A percentile compares a stretch with the other conserved stretches of the same genome.
Conservation (phyloP, 2,329 filamentous ascomycete species). For the Cadophora sp. region DNA sequence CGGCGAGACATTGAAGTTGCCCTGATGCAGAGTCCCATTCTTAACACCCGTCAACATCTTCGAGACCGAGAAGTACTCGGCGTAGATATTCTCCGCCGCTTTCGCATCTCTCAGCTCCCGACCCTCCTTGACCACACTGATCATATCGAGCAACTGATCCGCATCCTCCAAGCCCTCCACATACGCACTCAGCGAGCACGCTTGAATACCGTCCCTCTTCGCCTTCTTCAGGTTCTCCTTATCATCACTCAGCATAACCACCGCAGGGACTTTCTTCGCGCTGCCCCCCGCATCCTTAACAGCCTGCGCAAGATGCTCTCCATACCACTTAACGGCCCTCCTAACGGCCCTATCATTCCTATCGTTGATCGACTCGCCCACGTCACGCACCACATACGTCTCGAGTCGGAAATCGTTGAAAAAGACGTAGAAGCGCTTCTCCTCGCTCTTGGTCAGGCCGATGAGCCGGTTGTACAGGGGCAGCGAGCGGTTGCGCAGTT, state of each 20-base stretch:
- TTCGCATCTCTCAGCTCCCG: conserved; percentile 69
- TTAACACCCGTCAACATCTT: conserved; percentile 95
- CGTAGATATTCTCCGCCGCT: conserved; percentile 74
- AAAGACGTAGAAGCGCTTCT: conserved; percentile 98
- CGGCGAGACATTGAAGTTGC: conserved; percentile 92
- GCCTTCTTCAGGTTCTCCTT: conserved; percentile 86
- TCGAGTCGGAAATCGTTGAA: conserved; percentile 98
- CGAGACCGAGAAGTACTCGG: conserved; percentile 87
- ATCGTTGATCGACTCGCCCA: conserved; percentile 91
- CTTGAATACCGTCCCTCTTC: conserved; percentile 74
- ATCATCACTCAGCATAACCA: conserved; percentile 96
- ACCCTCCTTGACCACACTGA: conserved; percentile 78
- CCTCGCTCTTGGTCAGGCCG: conserved; percentile 89
- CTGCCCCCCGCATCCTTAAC: conserved; percentile 58
- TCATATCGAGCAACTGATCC: conserved; percentile 89
- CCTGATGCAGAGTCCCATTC: conserved; percentile 88
- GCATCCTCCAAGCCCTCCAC: conserved; percentile 84
- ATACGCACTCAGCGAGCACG: conserved; percentile 75
- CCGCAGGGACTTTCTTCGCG: conserved; percentile 68
- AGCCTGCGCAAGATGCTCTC: conserved; percentile 74
- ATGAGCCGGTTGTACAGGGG: conserved; percentile 95
- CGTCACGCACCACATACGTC: conserved; percentile 78
- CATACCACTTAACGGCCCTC: conserved; percentile 88
- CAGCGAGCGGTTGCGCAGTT: conserved; percentile 90
- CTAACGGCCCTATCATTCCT: conserved; percentile 93